Evolutionary conservation across 495 filamentous ascomycete species (phyloP), one percentile per base, ranked within the genome.

Genomic region (Mycothermus thermophilus): DNA sequence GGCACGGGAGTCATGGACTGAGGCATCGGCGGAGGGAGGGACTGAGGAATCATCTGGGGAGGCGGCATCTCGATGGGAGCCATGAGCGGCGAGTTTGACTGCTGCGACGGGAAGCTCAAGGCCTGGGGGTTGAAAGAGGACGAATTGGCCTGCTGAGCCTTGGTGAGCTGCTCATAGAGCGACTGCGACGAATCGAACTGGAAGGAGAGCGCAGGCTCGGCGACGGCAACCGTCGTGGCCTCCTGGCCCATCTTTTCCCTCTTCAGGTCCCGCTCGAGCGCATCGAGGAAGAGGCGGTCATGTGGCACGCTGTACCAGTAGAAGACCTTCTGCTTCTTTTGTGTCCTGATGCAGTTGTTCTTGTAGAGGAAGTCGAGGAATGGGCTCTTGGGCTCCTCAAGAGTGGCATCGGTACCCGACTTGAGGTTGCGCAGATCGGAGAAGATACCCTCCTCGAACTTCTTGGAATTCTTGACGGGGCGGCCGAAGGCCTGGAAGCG

Each of bases 291-390:
- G 25, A 97, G 75, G 22, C 90, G 75, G 63, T 97, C 90, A 57
- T 97, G 90, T 5, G 90, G 90, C 35, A 97, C 90, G 63, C 87
- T 94, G 59, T 97, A 97, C 90, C 90, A 97, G 63, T 95, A 97
- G 50, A 97, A 97, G 45, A 97, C 90, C 67, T 97, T 97, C 54
- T 97, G 90, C 72, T 97, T 97, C 75, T 97, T 97, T 60, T 97
- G 90, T 17, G 90, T 97, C 44, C 90, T 75, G 48, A 97, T 97
- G 72, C 90, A 97, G 61, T 97, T 97, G 69, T 97, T 96, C 72
- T 97, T 97, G 70, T 96, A 97, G 32, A 97, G 69, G 62, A 96
- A 97, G 56, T 97, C 90, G 32, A 97, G 72, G 63, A 97, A 97
- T 2, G 83, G 75, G 64, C 88, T 95, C 70, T 97, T 97, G 23